Percentiles rank a stretch among this genome's conserved stretches.
Evolutionary conservation across 345 rosid genomes (phyloP).

Genomic region (Excoecaria agallocha): DNA sequence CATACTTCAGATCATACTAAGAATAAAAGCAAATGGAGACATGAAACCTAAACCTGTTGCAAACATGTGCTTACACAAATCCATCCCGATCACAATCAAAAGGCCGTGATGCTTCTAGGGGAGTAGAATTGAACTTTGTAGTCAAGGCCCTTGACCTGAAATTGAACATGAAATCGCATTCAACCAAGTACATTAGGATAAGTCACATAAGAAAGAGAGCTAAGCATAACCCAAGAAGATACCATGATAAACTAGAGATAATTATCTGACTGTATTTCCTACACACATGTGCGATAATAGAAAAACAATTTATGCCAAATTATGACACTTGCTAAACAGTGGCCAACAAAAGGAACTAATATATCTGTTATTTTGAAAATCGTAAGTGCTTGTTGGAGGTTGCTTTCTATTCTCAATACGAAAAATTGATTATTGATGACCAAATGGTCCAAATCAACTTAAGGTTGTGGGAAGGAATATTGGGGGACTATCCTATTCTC

Average conservation of each 20-base stretch:
- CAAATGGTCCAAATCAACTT: background rate
- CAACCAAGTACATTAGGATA: conserved; percentile 10
- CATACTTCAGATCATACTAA: conserved; percentile 17
- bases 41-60: conserved; percentile 15
- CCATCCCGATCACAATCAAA: conserved; percentile 94
- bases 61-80: conserved; percentile 71
- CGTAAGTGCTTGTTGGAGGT: background rate
- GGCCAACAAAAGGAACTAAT: background rate
- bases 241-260: conserved; percentile 1
- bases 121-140: conserved; percentile 67
- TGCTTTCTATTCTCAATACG: too few species aligned
- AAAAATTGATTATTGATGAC: too few species aligned
- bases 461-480: background rate
- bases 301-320: background rate
- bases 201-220: background rate
- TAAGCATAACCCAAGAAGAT: conserved; percentile 2
- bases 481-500: background rate
- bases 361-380: background rate
- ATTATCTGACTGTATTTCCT: background rate
- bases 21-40: background rate
- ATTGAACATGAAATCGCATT: conserved; percentile 12
- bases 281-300: background rate
- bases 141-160: conserved; percentile 88
- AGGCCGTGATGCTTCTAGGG: conserved; percentile 89
- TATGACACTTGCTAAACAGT: background rate